Evolutionary conservation across 768 basidiomycete species (phyloP).

Genomic region (Rubroboletus satanas): DNA sequence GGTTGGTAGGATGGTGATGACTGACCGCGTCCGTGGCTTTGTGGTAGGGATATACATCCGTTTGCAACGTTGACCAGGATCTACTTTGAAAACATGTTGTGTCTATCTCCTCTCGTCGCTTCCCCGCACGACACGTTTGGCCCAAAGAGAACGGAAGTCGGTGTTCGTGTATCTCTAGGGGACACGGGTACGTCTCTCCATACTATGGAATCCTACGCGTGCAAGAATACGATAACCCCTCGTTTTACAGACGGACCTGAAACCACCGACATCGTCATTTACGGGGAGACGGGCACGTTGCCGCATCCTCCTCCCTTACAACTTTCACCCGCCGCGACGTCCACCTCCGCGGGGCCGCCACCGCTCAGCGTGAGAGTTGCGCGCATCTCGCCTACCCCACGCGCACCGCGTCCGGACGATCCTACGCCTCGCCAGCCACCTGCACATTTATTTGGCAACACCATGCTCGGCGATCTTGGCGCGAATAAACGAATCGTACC

Average conservation of each 20-base stretch:
- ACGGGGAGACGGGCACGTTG: slow-evolving; percentile 34
- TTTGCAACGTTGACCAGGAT: slow-evolving; percentile 54
- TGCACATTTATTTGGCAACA: slow-evolving; percentile 17
- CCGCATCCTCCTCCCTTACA: slow-evolving; percentile 7
- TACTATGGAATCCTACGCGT: not conserved
- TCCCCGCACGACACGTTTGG: slow-evolving; percentile 21
- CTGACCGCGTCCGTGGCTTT: not conserved
- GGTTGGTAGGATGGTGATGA: not conserved
- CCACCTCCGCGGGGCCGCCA: slow-evolving; percentile 21
- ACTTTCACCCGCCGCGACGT: slow-evolving; percentile 12
- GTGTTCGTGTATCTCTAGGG: slow-evolving; percentile 66
- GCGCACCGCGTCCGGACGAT: slow-evolving; percentile 65
- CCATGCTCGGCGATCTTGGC: slow-evolving; percentile 14
- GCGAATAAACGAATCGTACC: slow-evolving; percentile 24
- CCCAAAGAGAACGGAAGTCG: slow-evolving; percentile 43
- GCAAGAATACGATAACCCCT: not conserved
- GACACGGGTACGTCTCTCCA: slow-evolving; percentile 47
- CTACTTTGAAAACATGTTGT: slow-evolving; percentile 71
- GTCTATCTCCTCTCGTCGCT: slow-evolving; percentile 38
- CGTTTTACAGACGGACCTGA: slow-evolving; percentile 55
- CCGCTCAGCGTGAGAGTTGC: slow-evolving; percentile 47
- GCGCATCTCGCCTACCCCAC: slow-evolving; percentile 47
- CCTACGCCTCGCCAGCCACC: slow-evolving; percentile 74
- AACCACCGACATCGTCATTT: slow-evolving; percentile 63
- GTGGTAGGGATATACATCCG: slow-evolving; percentile 64